Base-by-base conservation (phyloP, 2,329 filamentous ascomycete species). In the Xylaria multiplex region DNA sequence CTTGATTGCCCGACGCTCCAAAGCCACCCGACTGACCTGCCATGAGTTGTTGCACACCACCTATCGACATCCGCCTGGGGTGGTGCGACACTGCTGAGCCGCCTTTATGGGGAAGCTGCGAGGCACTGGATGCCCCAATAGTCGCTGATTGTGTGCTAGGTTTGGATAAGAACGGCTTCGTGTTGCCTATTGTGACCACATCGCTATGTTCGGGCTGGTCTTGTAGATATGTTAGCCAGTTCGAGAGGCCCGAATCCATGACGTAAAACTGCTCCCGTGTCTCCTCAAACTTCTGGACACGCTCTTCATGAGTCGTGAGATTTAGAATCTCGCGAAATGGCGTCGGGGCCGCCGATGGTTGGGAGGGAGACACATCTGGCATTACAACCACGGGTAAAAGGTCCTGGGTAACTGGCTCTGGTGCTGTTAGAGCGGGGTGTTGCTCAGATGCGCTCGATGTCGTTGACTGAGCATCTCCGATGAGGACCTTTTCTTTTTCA, bases 281-380 rank as follows among this genome's bases (percentile, higher is more conserved):
- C 64, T 90, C 86, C 65, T 92, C 87, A 76, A 92, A 97, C 14
- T 88, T 90, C 49, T 85, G 82, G 66, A 96, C 91, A 22, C 93
- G 88, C 70, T 96, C 90, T 14, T 84, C 78, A 0, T 89, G 78
- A 1, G 86, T 87, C 16, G 86, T 83, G 56, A 96, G 83, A 8
- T 86, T 88, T 72, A 93, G 84, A 67, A 97, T 97, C 64, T 97
- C 91, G 57, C 89, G 87, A 79, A 96, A 94, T 1, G 85, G 82
- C 69, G 86, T 64, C 7, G 66, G 66, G 4, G 53, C 14, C 35
- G 48, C 2, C 19, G 58, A 52, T 2, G 65, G 48, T 30, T 66
- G 58, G 24, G 60, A 30, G 9, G 43, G 35, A 2, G 58, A 42
- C 6, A 43, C n/a, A 4, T 64, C 65, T 32, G 58, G 46, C 6